Evolutionary conservation across 139 green algal genomes (phyloP).

Genomic region (Chlorella ohadii): DNA sequence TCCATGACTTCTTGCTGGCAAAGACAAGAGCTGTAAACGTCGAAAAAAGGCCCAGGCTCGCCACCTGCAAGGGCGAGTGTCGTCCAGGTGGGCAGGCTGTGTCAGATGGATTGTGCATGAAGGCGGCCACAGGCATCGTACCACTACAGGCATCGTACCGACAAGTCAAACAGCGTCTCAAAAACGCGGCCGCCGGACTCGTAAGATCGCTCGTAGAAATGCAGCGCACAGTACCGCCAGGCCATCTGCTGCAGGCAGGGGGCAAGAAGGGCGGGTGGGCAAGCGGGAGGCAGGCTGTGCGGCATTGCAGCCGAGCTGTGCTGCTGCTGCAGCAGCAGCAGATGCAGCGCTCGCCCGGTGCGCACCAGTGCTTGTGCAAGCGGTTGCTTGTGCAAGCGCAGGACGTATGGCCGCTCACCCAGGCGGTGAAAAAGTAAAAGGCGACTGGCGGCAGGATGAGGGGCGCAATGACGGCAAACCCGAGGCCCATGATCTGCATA

Average conservation of each 20-base stretch:
- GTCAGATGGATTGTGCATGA: no score
- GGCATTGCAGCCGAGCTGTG: no score
- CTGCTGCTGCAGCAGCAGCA: no score
- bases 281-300: no score
- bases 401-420: not conserved
- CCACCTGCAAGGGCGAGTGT: constrained; percentile 1
- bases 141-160: not conserved
- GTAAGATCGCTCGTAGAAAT: constrained; percentile 30
- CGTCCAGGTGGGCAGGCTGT: no score
- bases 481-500: constrained; percentile 1
- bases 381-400: no score
- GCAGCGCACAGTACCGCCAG: constrained; percentile 11
- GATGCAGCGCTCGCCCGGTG: no score
- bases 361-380: no score
- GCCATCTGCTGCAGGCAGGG: constrained; percentile 17
- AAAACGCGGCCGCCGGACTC: constrained; percentile 13
- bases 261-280: not conserved
- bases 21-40: not conserved
- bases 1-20: constrained; percentile 1
- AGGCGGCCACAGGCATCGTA: no score
- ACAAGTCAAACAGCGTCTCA: constrained; percentile 3
- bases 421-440: constrained; percentile 15
- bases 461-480: constrained; percentile 2
- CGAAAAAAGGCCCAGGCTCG: constrained; percentile 4
- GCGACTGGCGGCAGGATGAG: not conserved